Conservation (phyloP, 768 basidiomycete species). For the Podaxis rugospora region DNA sequence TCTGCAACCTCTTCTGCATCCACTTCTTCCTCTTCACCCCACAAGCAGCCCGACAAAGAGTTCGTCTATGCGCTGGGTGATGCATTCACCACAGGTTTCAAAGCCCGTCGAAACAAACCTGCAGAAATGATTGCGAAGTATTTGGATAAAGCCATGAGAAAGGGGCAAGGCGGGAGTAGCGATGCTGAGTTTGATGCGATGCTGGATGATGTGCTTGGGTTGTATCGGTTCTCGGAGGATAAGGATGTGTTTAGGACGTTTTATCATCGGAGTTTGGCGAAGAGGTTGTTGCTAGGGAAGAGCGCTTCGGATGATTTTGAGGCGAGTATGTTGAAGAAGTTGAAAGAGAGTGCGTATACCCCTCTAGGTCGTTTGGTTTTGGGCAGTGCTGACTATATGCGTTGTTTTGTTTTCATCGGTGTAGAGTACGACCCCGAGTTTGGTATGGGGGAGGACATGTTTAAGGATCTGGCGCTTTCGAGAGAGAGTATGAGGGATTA, state of each 20-base stretch:
- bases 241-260: constrained; percentile 94
- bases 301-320: constrained; percentile 89
- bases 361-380: not conserved
- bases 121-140: constrained; percentile 93
- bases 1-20: not conserved
- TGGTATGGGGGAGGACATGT: constrained; percentile 92
- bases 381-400: not conserved
- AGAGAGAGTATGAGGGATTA: constrained; percentile 69
- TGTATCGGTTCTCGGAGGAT: constrained; percentile 87
- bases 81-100: constrained; percentile 73
- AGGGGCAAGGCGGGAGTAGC: constrained; percentile 68
- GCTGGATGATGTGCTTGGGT: constrained; percentile 60
- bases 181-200: constrained; percentile 59
- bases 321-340: constrained; percentile 74
- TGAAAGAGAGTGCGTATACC: constrained; percentile 61
- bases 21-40: constrained; percentile 16
- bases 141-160: constrained; percentile 82
- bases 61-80: constrained; percentile 68
- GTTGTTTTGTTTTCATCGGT: not conserved
- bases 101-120: constrained; percentile 72
- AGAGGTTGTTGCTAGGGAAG: constrained; percentile 76
- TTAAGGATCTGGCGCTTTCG: constrained; percentile 82
- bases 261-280: constrained; percentile 86
- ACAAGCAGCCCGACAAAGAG: constrained; percentile 41
- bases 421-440: constrained; percentile 95